phyloP scores from a whole-genome alignment of 2,329 filamentous ascomycete genomes.

The Fusarium sp. region DNA sequence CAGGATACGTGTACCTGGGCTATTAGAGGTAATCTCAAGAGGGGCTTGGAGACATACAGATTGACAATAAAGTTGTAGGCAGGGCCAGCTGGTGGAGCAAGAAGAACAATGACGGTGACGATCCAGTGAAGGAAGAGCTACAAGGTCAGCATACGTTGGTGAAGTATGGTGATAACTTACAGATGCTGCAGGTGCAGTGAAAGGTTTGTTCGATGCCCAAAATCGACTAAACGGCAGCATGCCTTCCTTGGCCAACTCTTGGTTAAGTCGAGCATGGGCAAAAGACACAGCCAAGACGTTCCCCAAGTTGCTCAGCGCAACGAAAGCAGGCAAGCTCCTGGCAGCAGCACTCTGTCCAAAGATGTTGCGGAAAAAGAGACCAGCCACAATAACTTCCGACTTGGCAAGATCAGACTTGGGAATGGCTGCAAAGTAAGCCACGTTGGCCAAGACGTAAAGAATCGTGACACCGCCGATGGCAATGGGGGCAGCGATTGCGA shows the following conservation, averaged over 20 bases:
- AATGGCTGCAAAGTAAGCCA: conserved; percentile 73
- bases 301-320: conserved; percentile 69
- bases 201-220: conserved; percentile 76
- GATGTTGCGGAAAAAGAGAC: conserved; percentile 69
- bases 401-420: conserved; percentile 66
- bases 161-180: conserved; percentile 44
- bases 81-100: conserved; percentile 73
- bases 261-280: conserved; percentile 67
- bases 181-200: conserved; percentile 70
- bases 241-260: conserved; percentile 77
- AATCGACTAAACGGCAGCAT: conserved; percentile 73
- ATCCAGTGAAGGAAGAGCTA: conserved; percentile 73
- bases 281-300: conserved; percentile 72
- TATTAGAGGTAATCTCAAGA: conserved; percentile 12
- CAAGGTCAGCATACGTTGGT: conserved; percentile 7
- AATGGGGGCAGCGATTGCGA: conserved; percentile 65
- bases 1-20: conserved; percentile 58
- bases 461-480: conserved; percentile 68
- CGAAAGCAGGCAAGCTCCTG: conserved; percentile 63
- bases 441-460: conserved; percentile 71
- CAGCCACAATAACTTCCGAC: conserved; percentile 69
- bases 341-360: conserved; percentile 66
- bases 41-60: conserved; percentile 44
- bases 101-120: conserved; percentile 71
- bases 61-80: conserved; percentile 76